phyloP scores from a whole-genome alignment of 371 early-diverging fungal genomes.

The Saksenaea oblongispora region DNA sequence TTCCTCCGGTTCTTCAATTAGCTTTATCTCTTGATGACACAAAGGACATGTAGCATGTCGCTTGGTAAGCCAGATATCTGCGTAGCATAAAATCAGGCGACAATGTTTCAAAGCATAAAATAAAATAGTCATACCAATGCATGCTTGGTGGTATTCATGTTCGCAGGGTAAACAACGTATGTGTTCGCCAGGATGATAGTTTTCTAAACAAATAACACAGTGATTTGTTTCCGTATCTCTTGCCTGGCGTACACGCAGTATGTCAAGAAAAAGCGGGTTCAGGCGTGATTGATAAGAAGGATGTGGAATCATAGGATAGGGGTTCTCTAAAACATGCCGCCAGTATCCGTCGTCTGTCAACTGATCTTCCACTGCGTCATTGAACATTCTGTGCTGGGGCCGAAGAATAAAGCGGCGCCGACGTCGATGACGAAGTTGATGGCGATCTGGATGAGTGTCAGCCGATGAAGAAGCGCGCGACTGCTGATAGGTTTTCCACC shows the following conservation, averaged over 20 bases:
- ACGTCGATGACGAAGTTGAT: neutral
- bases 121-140: slow-evolving; percentile 6
- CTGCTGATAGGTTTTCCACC: neutral
- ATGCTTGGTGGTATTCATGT: slow-evolving; percentile 9
- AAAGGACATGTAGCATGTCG: slow-evolving; percentile 9
- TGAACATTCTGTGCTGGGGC: neutral
- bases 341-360: neutral
- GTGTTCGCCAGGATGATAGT: neutral
- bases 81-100: too few relatives aligned
- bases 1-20: neutral
- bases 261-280: neutral
- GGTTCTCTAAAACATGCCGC: neutral
- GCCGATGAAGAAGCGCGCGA: neutral
- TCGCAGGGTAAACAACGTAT: slow-evolving; percentile 8
- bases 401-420: neutral
- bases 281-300: neutral
- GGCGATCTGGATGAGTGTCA: neutral
- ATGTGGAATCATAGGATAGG: neutral
- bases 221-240: neutral
- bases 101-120: neutral
- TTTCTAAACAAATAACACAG: slow-evolving; percentile 8
- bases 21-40: slow-evolving; percentile 1
- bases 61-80: slow-evolving; percentile 12
- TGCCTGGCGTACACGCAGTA: neutral
- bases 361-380: neutral